Conservation (phyloP, 2,329 filamentous ascomycete species). For the Epichloe amarillans region DNA sequence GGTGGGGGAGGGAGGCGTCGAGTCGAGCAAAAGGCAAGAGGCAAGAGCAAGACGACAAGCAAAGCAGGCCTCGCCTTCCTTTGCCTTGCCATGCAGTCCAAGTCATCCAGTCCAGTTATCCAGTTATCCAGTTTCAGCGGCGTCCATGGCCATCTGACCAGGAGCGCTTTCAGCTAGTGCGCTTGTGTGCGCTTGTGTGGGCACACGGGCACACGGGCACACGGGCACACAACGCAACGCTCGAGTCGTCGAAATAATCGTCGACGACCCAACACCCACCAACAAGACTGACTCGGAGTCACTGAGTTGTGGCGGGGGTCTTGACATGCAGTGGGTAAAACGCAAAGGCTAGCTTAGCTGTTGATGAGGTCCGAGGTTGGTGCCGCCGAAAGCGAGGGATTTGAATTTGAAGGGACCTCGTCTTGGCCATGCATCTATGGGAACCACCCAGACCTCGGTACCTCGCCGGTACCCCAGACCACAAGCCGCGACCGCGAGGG, state of each 20-base stretch:
- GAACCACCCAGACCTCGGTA: no score
- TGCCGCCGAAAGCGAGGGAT: neutral
- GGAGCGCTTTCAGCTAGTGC: slow-evolving; percentile 1
- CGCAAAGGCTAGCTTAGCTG: slow-evolving; percentile 2
- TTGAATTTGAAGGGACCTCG: no score
- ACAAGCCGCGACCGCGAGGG: no score
- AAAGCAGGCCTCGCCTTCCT: no score
- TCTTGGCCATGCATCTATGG: no score
- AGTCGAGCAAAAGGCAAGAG: neutral
- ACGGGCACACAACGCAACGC: no score
- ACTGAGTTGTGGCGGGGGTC: slow-evolving; percentile 1
- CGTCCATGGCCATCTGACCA: neutral
- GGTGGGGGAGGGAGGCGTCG: neutral
- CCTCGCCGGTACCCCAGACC: no score
- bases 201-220: no score
- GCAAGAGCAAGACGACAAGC: neutral
- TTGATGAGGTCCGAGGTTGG: neutral
- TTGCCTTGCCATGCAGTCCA: neutral
- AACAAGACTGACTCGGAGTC: slow-evolving; percentile 2
- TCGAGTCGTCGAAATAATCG: no score
- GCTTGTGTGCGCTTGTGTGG: neutral
- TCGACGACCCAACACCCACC: no score
- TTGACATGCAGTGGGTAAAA: neutral
- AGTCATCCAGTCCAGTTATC: no score
- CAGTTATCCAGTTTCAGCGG: neutral